These are phyloP conservation scores for Xylaria nigripes DNA, from an alignment of 495 filamentous ascomycete genomes.

Conservation along the genomic window DNA sequence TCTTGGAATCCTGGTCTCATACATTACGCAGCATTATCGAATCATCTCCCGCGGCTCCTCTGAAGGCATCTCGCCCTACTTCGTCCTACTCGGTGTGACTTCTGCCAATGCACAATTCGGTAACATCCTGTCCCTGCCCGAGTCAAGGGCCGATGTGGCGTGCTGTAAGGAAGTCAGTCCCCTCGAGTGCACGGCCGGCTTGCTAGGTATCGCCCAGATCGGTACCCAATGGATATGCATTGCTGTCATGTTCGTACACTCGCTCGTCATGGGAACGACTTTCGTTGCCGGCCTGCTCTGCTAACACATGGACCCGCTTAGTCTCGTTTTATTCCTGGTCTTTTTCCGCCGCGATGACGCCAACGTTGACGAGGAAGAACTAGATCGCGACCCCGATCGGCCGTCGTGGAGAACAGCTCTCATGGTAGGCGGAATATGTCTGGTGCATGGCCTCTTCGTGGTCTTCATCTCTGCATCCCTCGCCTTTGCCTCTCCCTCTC, in stretches of 20 bases:
- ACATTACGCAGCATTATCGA: constrained; percentile 87
- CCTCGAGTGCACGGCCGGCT: constrained; percentile 73
- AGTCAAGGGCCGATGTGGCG: constrained; percentile 65
- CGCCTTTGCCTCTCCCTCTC: constrained; percentile 44
- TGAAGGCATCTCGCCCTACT: constrained; percentile 92
- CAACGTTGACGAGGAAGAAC: constrained; percentile 39
- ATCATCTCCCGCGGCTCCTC: constrained; percentile 82
- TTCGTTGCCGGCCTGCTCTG: neutral
- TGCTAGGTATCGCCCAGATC: constrained; percentile 83
- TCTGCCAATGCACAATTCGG: constrained; percentile 79
- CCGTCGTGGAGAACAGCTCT: constrained; percentile 71
- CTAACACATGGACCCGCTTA: constrained; percentile 25
- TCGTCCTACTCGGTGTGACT: constrained; percentile 83
- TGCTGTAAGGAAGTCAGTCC: constrained; percentile 77
- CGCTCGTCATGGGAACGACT: neutral
- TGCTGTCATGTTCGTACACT: constrained; percentile 64
- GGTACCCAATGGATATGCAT: constrained; percentile 89
- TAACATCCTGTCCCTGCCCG: constrained; percentile 79
- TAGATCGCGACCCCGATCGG: constrained; percentile 29
- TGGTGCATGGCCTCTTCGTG: constrained; percentile 61
- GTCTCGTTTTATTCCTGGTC: constrained; percentile 75
- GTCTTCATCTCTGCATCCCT: constrained; percentile 59
- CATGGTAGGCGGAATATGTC: constrained; percentile 56
- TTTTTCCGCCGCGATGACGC: constrained; percentile 64
- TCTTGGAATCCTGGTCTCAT: constrained; percentile 84